Base-by-base conservation (phyloP, 106 monocot genomes). In the Allium fistulosum region DNA sequence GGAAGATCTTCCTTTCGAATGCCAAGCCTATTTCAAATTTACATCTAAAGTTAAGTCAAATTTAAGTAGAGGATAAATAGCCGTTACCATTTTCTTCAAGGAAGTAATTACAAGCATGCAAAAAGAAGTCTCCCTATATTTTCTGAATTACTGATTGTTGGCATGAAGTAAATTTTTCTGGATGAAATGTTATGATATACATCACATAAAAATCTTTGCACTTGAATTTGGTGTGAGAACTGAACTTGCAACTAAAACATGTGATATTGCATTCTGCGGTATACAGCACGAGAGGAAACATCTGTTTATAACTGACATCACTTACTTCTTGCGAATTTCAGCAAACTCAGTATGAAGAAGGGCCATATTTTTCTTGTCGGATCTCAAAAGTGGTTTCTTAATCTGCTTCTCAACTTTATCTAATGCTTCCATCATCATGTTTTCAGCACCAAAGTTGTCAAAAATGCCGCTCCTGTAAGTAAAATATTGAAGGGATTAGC, bases 311-410 rank as follows among this genome's bases (percentile, higher is more conserved):
- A 48, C 17, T 63, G 61, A n/a, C 15, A 26, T 10, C 16, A 67
- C 86, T 72, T 92, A 97, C 97, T 87, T 97, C 63, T 86, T 82
- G 84, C 92, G 88, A 62, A 89, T 77, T 72, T 87, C 92, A 65
- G 92, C 92, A 60, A 92, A 97, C 80, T 97, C 97, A 55, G 92
- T 80, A 62, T 74, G 65, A 26, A 97, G 89, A 60, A 92, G 82
- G 61, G 79, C 57, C 89, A 97, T 92, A 69, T 92, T 92, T 72
- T 97, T 97, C 86, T 97, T 97, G 75, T 97, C 96, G 60, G 77
- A 78, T 74, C 96, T 86, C 47, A 97, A 56, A 74, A 92, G 97
- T 68, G 97, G 97, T 67, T 84, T 97, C 72, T 92, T 97, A 50
- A 97, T 86, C 57, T 92, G 92, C 52, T 89, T 97, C 80, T 97